phyloP scores from a whole-genome alignment of 257 asterid species.

The Gynochthodes officinalis region DNA sequence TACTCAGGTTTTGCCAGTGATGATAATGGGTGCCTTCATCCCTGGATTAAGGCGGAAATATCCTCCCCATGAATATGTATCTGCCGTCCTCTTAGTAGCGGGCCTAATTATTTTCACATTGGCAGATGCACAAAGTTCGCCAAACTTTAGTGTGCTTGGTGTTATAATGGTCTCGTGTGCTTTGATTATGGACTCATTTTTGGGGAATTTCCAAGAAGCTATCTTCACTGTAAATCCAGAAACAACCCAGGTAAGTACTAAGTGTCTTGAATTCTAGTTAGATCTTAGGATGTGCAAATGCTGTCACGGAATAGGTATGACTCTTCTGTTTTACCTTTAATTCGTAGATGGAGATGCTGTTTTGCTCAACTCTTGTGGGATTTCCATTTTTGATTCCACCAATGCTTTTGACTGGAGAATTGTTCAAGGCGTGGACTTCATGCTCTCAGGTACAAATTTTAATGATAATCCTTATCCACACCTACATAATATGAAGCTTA shows the following conservation, averaged over 20 bases:
- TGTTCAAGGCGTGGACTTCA: slow-evolving; percentile 71
- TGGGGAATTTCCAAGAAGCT: slow-evolving; percentile 92
- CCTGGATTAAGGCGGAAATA: slow-evolving; percentile 88
- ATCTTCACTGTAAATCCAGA: slow-evolving; percentile 81
- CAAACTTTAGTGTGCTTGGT: slow-evolving; percentile 77
- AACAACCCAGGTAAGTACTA: slow-evolving; percentile 66
- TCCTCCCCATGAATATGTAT: slow-evolving; percentile 75
- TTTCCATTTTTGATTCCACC: slow-evolving; percentile 95
- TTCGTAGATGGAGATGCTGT: slow-evolving; percentile 91
- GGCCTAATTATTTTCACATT: slow-evolving; percentile 88
- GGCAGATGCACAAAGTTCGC: slow-evolving; percentile 90
- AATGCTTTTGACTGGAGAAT: slow-evolving; percentile 82
- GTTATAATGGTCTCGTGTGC: slow-evolving; percentile 87
- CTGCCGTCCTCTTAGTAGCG: slow-evolving; percentile 73
- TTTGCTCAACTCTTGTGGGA: slow-evolving; percentile 93
- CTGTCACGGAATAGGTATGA: slow-evolving; percentile 7
- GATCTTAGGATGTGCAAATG: slow-evolving; percentile 7
- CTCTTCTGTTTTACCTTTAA: not conserved
- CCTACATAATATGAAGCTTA: not conserved
- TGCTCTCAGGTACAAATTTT: slow-evolving; percentile 57
- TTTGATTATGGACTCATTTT: slow-evolving; percentile 73
- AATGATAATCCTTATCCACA: not conserved
- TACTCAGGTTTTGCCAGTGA: slow-evolving; percentile 82
- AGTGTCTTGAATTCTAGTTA: slow-evolving; percentile 2
- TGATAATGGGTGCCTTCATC: slow-evolving; percentile 96